Evolutionary conservation across 1,284 basidiomycete genomes (phyloP).

Genomic region (Cryptococcus neoformans): DNA sequence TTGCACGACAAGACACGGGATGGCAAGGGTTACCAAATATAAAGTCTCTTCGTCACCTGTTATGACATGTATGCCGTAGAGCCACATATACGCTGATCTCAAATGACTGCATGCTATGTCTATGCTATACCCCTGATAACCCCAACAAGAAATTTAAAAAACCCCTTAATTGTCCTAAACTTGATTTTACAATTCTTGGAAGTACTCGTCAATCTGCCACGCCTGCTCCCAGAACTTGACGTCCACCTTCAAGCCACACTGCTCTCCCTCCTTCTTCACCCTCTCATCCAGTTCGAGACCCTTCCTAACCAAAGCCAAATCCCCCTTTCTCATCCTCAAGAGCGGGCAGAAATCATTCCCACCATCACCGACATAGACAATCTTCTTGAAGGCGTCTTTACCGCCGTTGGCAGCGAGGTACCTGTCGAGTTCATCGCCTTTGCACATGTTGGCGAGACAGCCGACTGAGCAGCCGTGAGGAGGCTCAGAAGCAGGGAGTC

Average conservation of each 20-base stretch:
- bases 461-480: constrained; percentile 86
- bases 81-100: not conserved
- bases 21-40: constrained; percentile 45
- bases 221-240: constrained; percentile 85
- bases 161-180: too few species aligned
- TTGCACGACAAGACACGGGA: constrained; percentile 38
- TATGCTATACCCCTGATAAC: not conserved
- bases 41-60: not conserved
- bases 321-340: constrained; percentile 69
- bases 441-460: constrained; percentile 98
- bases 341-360: constrained; percentile 95
- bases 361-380: constrained; percentile 93
- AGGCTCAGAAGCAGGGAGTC: constrained; percentile 67
- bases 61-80: too few species aligned
- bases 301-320: constrained; percentile 62
- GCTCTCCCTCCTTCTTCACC: constrained; percentile 65
- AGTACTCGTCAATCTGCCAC: constrained; percentile 84
- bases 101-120: not conserved
- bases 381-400: constrained; percentile 62
- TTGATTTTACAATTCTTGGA: not conserved
- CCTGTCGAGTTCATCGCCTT: constrained; percentile 85
- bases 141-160: not conserved
- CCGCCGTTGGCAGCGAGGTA: constrained; percentile 70
- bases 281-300: constrained; percentile 71
- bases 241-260: constrained; percentile 63